These are phyloP conservation scores for Lizonia empirigonia DNA, from an alignment of 2,329 filamentous ascomycete genomes.

Conservation along the genomic window DNA sequence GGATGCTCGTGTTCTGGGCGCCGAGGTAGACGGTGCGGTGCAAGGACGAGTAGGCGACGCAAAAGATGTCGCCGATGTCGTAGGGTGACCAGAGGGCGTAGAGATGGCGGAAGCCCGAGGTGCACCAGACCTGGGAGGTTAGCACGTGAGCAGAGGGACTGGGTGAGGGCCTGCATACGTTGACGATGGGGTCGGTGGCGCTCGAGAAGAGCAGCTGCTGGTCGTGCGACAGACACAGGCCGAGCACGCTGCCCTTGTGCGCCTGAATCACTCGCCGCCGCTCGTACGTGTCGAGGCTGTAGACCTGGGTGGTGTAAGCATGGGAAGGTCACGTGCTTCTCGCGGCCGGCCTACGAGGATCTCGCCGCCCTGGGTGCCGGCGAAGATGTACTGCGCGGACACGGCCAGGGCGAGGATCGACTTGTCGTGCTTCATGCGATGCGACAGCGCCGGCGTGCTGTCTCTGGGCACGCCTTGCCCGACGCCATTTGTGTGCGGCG, in stretches of 20 bases:
- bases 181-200: conserved; percentile 90
- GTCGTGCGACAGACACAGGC: conserved; percentile 78
- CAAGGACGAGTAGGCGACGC: conserved; percentile 81
- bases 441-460: conserved; percentile 66
- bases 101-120: conserved; percentile 72
- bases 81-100: conserved; percentile 92
- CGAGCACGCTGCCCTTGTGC: conserved; percentile 89
- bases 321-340: conserved; percentile 27
- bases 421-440: conserved; percentile 76
- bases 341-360: conserved; percentile 63
- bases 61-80: conserved; percentile 95
- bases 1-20: conserved; percentile 91
- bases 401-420: conserved; percentile 84
- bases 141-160: neutral
- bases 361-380: conserved; percentile 90
- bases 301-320: conserved; percentile 57
- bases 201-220: conserved; percentile 83
- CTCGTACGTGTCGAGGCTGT: conserved; percentile 87
- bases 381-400: conserved; percentile 81
- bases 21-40: conserved; percentile 87
- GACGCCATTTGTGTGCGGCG: conserved; percentile 15
- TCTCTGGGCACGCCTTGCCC: conserved; percentile 1
- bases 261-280: conserved; percentile 79
- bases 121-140: conserved; percentile 71
- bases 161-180: conserved; percentile 55